phyloP scores from a whole-genome alignment of 331 rosid genomes.

The Prunus yedoensis region DNA sequence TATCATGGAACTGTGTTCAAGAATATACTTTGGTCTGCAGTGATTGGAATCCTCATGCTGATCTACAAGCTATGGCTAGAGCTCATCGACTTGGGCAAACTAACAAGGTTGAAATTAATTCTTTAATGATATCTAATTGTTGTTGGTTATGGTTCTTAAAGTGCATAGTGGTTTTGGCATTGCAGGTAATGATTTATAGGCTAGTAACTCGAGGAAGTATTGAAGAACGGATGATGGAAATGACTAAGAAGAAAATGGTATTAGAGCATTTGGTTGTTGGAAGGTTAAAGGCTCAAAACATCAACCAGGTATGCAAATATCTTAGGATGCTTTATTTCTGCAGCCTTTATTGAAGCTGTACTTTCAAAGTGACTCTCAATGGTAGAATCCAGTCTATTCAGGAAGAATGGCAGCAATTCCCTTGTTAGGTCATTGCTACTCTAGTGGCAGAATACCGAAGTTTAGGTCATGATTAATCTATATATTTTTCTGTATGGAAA shows the following conservation, averaged over 20 bases:
- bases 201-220: constrained; percentile 90
- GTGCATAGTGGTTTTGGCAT: constrained; percentile 27
- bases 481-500: neutral
- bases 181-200: constrained; percentile 95
- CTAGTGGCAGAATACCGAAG: neutral
- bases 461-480: neutral
- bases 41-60: constrained; percentile 99
- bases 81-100: constrained; percentile 99
- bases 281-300: constrained; percentile 88
- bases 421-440: neutral
- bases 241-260: constrained; percentile 99
- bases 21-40: constrained; percentile 42
- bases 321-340: neutral
- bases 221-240: constrained; percentile 99
- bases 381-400: neutral
- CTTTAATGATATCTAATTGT: constrained; percentile 17
- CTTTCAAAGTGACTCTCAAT: neutral
- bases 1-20: constrained; percentile 1
- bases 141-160: constrained; percentile 24
- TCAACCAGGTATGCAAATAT: constrained; percentile 73
- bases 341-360: neutral
- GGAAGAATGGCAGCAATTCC: neutral
- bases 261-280: constrained; percentile 98
- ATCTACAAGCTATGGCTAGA: constrained; percentile 99
- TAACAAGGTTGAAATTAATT: constrained; percentile 65